Conservation (phyloP, 768 basidiomycete genomes). For the Calocybe cyanea region DNA sequence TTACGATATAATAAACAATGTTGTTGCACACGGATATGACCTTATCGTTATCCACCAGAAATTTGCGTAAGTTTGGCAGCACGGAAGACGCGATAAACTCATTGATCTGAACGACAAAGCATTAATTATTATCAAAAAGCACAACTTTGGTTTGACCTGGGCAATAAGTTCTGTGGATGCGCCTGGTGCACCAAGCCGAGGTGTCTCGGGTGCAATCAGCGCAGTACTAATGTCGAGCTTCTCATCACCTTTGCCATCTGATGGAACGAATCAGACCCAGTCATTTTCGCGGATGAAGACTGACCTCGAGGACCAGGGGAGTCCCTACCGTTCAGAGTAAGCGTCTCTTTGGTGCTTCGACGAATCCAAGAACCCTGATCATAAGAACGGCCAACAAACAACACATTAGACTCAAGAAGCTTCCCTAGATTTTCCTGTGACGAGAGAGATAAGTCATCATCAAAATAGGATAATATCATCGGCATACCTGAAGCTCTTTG, state of each 20-base stretch:
- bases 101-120: constrained; percentile 50
- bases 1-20: constrained; percentile 80
- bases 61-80: constrained; percentile 71
- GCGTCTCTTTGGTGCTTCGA: constrained; percentile 58
- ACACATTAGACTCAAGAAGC: constrained; percentile 75
- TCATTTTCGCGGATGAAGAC: background rate
- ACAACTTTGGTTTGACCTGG: constrained; percentile 33
- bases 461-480: too few relatives aligned
- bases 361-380: constrained; percentile 82
- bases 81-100: constrained; percentile 64
- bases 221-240: constrained; percentile 46
- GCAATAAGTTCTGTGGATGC: constrained; percentile 39
- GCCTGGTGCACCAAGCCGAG: constrained; percentile 22
- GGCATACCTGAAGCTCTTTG: constrained; percentile 78
- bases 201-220: constrained; percentile 32
- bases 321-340: constrained; percentile 62
- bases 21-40: constrained; percentile 75
- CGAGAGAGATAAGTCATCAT: background rate
- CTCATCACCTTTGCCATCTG: constrained; percentile 56
- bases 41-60: constrained; percentile 84
- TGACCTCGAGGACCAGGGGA: constrained; percentile 56
- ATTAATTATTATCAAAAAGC: constrained; percentile 5
- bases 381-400: constrained; percentile 66
- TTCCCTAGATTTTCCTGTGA: constrained; percentile 80
- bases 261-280: background rate